Evolutionary conservation across 2,329 filamentous ascomycete genomes (phyloP), one percentile per base, ranked within the genome.

Genomic region (Fusarium aywerte): DNA sequence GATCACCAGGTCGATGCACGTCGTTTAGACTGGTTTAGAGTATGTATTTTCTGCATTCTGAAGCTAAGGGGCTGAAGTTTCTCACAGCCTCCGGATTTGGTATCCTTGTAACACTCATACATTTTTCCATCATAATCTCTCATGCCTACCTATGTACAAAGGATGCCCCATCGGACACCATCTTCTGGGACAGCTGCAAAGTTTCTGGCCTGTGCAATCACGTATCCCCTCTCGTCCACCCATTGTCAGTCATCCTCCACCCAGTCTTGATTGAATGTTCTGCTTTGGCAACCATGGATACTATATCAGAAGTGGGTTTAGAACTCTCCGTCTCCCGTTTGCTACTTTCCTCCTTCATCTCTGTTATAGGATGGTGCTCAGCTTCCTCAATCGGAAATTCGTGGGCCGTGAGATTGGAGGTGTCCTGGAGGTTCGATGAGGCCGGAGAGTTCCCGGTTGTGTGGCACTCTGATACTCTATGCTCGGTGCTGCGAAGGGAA

Each of bases 231-330:
- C 49, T 63, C 52, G 54, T 65, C 67, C 62, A 71, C 31, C 66
- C 58, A n/a, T 53, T 56, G n/a, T 71, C 68, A 18, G 54, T 67
- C 33, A 71, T 18, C n/a, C 48, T 60, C 58, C 58, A 67, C 13
- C 44, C 25, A 32, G 45, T 53, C 38, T 43, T 60, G 32, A 61
- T 68, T 5, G 53, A 65, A 23, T n/a, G 10, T 15, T 57, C 59
- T 25, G 40, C 31, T 48, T 62, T 57, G n/a, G 21, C 25, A 33
- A 31, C 31, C 27, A 40, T 53, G 10, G 42, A 47, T 15, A 21
- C 11, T 13, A 18, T 29, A 29, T 43, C 45, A 4, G 65, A 35
- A 23, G 31, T 8, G 9, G 23, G 5, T 21, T 38, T 21, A 25
- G 15, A 7, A 13, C 43, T 23, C 5, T 39, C 15, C 10, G 33